These are phyloP conservation scores for Stenocarpella maydis DNA, from an alignment of 2,329 filamentous ascomycete species.

Conservation along the genomic window DNA sequence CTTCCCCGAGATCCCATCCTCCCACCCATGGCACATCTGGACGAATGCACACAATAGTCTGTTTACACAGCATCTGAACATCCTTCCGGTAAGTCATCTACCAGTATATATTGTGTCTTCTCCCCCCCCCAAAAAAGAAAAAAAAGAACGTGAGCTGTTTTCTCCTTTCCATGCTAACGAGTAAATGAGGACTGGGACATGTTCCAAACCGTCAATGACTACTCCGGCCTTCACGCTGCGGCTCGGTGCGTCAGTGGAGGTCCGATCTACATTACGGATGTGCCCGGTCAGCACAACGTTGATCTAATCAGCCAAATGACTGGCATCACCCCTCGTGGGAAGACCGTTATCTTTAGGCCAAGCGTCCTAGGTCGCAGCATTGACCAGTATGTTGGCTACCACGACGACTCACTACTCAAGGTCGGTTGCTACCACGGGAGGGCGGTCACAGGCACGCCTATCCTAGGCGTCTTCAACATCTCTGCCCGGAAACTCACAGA, in stretches of 20 bases:
- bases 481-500: conserved; percentile 69
- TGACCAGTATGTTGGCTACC: conserved; percentile 78
- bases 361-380: conserved; percentile 76
- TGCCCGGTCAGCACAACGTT: conserved; percentile 81
- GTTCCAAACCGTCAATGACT: conserved; percentile 72
- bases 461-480: conserved; percentile 88
- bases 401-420: conserved; percentile 77
- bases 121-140: too few species aligned
- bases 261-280: conserved; percentile 93
- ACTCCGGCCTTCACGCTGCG: conserved; percentile 86
- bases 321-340: conserved; percentile 73
- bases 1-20: conserved; percentile 81
- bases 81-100: conserved; percentile 64
- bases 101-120: too few species aligned
- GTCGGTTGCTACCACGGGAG: conserved; percentile 79
- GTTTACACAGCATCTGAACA: conserved; percentile 83
- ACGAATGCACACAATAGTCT: conserved; percentile 90
- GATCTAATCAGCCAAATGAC: conserved; percentile 82
- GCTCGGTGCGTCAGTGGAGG: conserved; percentile 90
- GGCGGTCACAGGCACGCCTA: conserved; percentile 73
- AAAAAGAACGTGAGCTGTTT: too few species aligned
- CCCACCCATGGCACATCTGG: conserved; percentile 95
- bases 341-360: conserved; percentile 83
- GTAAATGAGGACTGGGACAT: conserved; percentile 70
- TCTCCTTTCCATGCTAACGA: background rate